Evolutionary conservation across 352 stramenopile genomes (phyloP), one percentile per base, ranked within the genome.

Genomic region (Phytophthora multivora): DNA sequence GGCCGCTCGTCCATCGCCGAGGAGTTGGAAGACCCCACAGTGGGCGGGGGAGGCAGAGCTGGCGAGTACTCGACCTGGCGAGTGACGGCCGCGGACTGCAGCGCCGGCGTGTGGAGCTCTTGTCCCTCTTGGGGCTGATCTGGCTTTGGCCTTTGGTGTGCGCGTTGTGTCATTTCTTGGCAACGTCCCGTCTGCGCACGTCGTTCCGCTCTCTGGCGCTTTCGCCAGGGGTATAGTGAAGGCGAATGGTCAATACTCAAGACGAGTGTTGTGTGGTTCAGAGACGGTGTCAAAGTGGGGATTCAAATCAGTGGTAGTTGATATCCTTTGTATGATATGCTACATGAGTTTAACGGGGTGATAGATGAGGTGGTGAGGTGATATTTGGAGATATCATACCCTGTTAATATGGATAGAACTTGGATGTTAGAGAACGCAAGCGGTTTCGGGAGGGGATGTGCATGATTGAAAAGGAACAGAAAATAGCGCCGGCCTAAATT

Each of bases 1-100:
- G 71, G 64, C 45, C 71, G 71, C 59, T 75, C 63, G 45, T 66
- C 59, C 63, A 70, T 73, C 55, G 25, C 40, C 49, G 54, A 66
- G 36, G 40, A 63, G 52, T 42, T 45, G 21, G 30, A 55, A 30
- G 55, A 57, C 9, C 57, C 45, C 50, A 71, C 62, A 59, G 50
- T 66, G 48, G 38, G 19, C 4, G n/a, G 26, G 11, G 18, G 5
- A 5, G 11, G 33, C 4, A n/a, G 38, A 41, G 51, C 38, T 11
- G 38, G 31, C 15, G 28, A 33, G 56, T 62, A 59, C 63, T 71
- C 51, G 57, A 35, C 51, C 41, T 48, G 25, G 56, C 55, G 56
- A 66, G 63, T 62, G 63, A 51, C 52, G 39, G 52, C 55, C 26
- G 48, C 50, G 36, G 28, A 59, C 25, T 26, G 39, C 19, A 28